Conservation (phyloP, 306 rosid genomes). For the Prunus mongolica region DNA sequence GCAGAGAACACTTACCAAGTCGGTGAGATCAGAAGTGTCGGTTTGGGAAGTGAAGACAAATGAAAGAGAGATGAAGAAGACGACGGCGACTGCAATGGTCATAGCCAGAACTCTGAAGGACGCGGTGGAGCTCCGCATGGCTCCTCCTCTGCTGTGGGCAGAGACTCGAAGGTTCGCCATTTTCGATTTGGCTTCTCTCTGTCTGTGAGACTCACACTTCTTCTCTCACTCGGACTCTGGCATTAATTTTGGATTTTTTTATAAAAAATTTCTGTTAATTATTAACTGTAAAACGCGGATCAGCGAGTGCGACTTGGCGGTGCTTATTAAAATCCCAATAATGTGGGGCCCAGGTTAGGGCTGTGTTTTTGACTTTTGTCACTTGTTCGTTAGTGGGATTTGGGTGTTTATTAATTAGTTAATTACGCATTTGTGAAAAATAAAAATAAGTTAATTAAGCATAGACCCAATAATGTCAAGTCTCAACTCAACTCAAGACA, state of each 20-base stretch:
- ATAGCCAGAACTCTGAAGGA: slow-evolving; percentile 42
- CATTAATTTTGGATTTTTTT: not conserved
- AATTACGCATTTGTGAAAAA: not conserved
- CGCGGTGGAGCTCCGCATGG: slow-evolving; percentile 1
- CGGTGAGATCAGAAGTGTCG: slow-evolving; percentile 33
- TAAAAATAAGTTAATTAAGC: too few species aligned
- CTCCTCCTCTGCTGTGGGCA: slow-evolving; percentile 3
- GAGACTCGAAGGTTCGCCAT: slow-evolving; percentile 25
- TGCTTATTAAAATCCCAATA: not conserved
- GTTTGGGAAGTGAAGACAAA: slow-evolving; percentile 46
- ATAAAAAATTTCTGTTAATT: not conserved
- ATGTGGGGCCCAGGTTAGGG: not conserved
- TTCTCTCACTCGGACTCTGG: not conserved
- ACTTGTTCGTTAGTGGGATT: not conserved
- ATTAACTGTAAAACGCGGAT: slow-evolving; percentile 14
- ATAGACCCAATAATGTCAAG: not conserved
- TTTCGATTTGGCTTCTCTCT: not conserved
- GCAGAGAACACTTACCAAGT: slow-evolving; percentile 34
- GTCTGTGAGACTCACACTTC: not conserved
- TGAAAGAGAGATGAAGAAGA: slow-evolving; percentile 48
- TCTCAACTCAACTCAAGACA: not conserved
- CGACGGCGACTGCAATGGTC: slow-evolving; percentile 29
- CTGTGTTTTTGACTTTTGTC: not conserved
- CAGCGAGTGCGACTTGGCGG: not conserved
- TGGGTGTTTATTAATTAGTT: not conserved